These are phyloP conservation scores for Bacidia rubella DNA, from an alignment of 495 filamentous ascomycete genomes.

Conservation along the genomic window DNA sequence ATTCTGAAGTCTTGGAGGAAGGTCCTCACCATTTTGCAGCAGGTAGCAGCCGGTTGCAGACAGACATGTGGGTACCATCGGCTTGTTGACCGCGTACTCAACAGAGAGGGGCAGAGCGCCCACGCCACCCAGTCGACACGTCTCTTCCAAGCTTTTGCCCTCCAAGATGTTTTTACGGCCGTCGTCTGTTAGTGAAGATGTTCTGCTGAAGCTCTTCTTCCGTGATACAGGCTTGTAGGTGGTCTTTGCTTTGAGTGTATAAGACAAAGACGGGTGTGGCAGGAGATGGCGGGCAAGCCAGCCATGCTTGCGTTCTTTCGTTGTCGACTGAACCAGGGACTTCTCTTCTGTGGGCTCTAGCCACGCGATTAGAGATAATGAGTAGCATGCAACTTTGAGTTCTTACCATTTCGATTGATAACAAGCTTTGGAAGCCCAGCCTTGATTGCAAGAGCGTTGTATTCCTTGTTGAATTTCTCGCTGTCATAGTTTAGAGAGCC, in stretches of 20 bases:
- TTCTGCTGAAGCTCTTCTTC: slow-evolving; percentile 15
- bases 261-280: slow-evolving; percentile 18
- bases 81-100: slow-evolving; percentile 48
- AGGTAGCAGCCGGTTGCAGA: slow-evolving; percentile 57
- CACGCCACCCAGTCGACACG: slow-evolving; percentile 62
- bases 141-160: slow-evolving; percentile 45
- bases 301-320: slow-evolving; percentile 10
- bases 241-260: slow-evolving; percentile 18
- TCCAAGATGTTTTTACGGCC: slow-evolving; percentile 36
- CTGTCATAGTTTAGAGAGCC: slow-evolving; percentile 23
- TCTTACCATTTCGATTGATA: neutral
- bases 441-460: slow-evolving; percentile 40
- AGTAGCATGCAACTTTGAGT: neutral
- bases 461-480: slow-evolving; percentile 32
- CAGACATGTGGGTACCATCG: slow-evolving; percentile 61
- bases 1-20: neutral
- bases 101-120: slow-evolving; percentile 51
- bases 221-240: slow-evolving; percentile 13
- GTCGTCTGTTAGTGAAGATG: slow-evolving; percentile 27
- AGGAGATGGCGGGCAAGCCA: slow-evolving; percentile 26
- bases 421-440: slow-evolving; percentile 10
- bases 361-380: neutral
- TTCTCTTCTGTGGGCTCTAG: neutral
- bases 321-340: neutral
- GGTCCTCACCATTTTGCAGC: slow-evolving; percentile 46